These are phyloP conservation scores for Plenodomus tracheiphilus DNA, from an alignment of 2,329 filamentous ascomycete species.

Conservation along the genomic window DNA sequence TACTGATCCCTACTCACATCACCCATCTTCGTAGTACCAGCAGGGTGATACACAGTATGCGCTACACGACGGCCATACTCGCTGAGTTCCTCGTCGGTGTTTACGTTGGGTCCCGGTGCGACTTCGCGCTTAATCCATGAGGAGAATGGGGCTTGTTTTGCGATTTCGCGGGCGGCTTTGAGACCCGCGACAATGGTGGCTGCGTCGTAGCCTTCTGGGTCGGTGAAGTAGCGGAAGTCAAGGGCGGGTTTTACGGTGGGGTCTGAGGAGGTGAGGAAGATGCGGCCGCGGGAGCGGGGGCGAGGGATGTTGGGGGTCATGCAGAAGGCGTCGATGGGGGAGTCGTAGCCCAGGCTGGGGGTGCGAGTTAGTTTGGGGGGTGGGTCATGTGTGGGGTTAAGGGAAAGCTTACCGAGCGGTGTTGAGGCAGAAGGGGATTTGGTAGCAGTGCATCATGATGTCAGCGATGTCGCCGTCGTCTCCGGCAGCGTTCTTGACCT, in stretches of 20 bases:
- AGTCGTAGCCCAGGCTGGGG: slow-evolving; percentile 68
- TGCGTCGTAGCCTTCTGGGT: slow-evolving; percentile 82
- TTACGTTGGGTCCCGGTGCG: slow-evolving; percentile 72
- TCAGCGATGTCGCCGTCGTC: slow-evolving; percentile 77
- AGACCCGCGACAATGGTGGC: slow-evolving; percentile 78
- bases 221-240: slow-evolving; percentile 89
- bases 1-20: slow-evolving; percentile 67
- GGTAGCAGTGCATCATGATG: slow-evolving; percentile 96
- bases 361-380: slow-evolving; percentile 14
- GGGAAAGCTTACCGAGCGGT: slow-evolving; percentile 60
- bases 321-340: slow-evolving; percentile 78
- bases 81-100: slow-evolving; percentile 77
- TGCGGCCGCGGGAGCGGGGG: slow-evolving; percentile 73
- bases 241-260: slow-evolving; percentile 78
- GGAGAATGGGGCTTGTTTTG: slow-evolving; percentile 75
- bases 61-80: slow-evolving; percentile 81
- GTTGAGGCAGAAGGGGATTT: slow-evolving; percentile 90
- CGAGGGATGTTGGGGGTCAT: slow-evolving; percentile 92
- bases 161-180: slow-evolving; percentile 75
- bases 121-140: slow-evolving; percentile 83
- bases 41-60: slow-evolving; percentile 89
- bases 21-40: slow-evolving; percentile 90
- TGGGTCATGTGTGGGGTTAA: not conserved
- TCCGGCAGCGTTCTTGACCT: slow-evolving; percentile 68
- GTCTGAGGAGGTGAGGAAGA: slow-evolving; percentile 77